Evolutionary conservation across 2,329 filamentous ascomycete species (phyloP).

Genomic region (Chaetomiaceae sp.): DNA sequence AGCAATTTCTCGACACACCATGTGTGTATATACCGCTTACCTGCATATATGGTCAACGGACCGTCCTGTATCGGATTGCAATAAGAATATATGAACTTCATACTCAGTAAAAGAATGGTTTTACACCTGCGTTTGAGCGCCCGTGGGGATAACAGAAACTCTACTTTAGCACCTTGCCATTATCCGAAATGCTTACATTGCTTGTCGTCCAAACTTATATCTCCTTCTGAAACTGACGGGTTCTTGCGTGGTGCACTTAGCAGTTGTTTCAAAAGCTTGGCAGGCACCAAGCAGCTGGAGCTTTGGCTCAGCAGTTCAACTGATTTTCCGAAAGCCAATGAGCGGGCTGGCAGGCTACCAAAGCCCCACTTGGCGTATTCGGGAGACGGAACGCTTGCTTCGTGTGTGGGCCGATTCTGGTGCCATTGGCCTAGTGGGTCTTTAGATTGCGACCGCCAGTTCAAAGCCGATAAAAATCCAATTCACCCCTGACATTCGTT

Average conservation of each 20-base stretch:
- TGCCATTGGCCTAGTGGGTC: conserved; percentile 8
- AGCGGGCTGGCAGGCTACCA: neutral
- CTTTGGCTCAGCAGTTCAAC: conserved; percentile 12
- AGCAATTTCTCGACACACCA: neutral
- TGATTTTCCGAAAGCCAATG: conserved; percentile 17
- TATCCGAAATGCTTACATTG: neutral
- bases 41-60: neutral
- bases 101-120: too few species aligned
- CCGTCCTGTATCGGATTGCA: neutral
- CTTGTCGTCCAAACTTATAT: neutral
- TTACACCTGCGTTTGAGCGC: too few species aligned
- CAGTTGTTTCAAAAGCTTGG: conserved; percentile 17
- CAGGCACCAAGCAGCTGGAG: conserved; percentile 16
- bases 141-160: too few species aligned
- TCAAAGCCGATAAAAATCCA: conserved; percentile 23
- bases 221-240: neutral
- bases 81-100: too few species aligned
- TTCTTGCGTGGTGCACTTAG: conserved; percentile 10
- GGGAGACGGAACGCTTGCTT: conserved; percentile 24
- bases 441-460: conserved; percentile 8
- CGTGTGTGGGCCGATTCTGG: conserved; percentile 27
- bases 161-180: too few species aligned
- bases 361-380: conserved; percentile 20
- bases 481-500: conserved; percentile 20
- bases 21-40: neutral